Evolutionary conservation across 495 filamentous ascomycete species (phyloP).

Genomic region (Margaritispora aquatica): DNA sequence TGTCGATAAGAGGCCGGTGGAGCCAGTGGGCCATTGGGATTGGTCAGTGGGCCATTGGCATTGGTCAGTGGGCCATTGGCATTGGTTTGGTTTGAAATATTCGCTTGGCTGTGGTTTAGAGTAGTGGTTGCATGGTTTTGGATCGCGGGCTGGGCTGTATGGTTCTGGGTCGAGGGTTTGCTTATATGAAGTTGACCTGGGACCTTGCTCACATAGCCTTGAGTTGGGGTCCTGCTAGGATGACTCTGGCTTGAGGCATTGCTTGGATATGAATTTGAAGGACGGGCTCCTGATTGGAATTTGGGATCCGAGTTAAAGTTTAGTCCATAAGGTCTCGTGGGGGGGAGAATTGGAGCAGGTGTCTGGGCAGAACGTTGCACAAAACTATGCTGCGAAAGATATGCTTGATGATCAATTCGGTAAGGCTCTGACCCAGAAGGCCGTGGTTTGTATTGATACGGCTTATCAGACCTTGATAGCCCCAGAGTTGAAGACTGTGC

Average conservation of each 20-base stretch:
- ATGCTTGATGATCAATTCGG: conserved; percentile 26
- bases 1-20: not conserved
- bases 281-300: not conserved
- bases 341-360: conserved; percentile 18
- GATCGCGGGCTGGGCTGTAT: too few relatives aligned
- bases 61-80: too few relatives aligned
- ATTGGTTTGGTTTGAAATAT: too few relatives aligned
- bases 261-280: not conserved
- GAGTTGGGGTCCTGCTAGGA: too few relatives aligned
- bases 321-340: not conserved
- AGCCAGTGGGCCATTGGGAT: not conserved
- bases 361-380: conserved; percentile 21
- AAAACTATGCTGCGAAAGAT: conserved; percentile 36
- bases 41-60: too few relatives aligned
- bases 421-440: conserved; percentile 16
- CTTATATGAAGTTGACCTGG: too few relatives aligned
- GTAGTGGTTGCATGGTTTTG: too few relatives aligned
- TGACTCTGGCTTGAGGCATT: not conserved
- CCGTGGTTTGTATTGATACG: conserved; percentile 51
- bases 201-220: too few relatives aligned
- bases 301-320: not conserved
- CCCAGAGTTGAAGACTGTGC: not conserved
- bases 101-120: too few relatives aligned
- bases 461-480: conserved; percentile 32
- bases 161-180: too few relatives aligned